phyloP scores from a whole-genome alignment of 352 stramenopile genomes.

The Phytophthora quininea region DNA sequence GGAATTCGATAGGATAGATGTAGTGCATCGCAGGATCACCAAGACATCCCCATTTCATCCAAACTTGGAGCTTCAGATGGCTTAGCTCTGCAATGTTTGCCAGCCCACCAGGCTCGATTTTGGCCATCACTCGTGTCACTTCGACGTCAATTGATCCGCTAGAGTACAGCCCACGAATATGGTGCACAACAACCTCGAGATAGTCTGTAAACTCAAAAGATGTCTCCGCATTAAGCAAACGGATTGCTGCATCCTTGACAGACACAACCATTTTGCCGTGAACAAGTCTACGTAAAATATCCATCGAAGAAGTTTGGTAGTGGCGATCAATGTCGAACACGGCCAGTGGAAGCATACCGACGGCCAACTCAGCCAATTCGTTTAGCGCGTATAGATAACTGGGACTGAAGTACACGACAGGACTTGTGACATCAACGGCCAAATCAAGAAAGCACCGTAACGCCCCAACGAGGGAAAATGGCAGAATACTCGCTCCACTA shows the following conservation, averaged over 20 bases:
- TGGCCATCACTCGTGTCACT: slow-evolving; percentile 52
- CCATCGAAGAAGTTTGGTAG: slow-evolving; percentile 42
- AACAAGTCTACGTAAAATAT: slow-evolving; percentile 63
- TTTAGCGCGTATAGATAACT: slow-evolving; percentile 59
- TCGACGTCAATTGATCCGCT: slow-evolving; percentile 41
- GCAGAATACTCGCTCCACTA: slow-evolving; percentile 11
- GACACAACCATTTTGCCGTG: slow-evolving; percentile 54
- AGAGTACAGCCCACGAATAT: slow-evolving; percentile 38
- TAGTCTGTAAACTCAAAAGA: slow-evolving; percentile 65
- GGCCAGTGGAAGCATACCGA: slow-evolving; percentile 43
- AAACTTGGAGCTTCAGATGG: slow-evolving; percentile 51
- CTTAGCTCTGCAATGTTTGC: slow-evolving; percentile 69
- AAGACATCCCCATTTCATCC: slow-evolving; percentile 48
- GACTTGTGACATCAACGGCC: slow-evolving; percentile 30
- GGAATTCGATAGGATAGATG: slow-evolving; percentile 54
- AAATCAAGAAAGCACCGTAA: slow-evolving; percentile 55
- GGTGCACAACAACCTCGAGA: slow-evolving; percentile 52
- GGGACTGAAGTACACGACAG: slow-evolving; percentile 60
- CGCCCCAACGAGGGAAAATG: slow-evolving; percentile 35
- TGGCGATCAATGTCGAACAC: slow-evolving; percentile 56
- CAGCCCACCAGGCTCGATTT: slow-evolving; percentile 73
- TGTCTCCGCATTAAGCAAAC: slow-evolving; percentile 47
- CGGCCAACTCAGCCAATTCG: slow-evolving; percentile 45
- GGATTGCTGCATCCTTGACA: slow-evolving; percentile 49
- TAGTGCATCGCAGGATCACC: slow-evolving; percentile 46